Percentiles rank a stretch among this genome's conserved stretches.
These are phyloP conservation scores for Chondrostereum purpureum DNA, from an alignment of 1,284 basidiomycete species.

Conservation along the genomic window DNA sequence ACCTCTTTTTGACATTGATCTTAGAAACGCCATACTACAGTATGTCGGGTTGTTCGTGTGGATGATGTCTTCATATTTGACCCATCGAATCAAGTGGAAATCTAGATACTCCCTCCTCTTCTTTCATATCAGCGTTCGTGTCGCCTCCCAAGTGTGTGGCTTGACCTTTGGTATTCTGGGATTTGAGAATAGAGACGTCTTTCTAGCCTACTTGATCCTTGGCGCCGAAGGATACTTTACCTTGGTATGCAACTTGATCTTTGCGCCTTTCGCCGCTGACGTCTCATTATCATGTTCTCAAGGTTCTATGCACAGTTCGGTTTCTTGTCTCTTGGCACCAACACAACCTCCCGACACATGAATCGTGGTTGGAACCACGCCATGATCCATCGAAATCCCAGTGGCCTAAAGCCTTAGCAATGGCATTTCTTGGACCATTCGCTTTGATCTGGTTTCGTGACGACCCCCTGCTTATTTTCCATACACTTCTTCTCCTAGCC, in stretches of 20 bases:
- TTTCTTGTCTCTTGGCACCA: conserved; percentile 30
- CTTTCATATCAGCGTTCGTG: conserved; percentile 25
- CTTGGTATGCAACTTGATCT: too few species aligned
- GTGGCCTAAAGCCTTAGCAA: conserved; percentile 2
- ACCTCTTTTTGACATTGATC: background rate
- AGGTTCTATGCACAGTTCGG: conserved; percentile 22
- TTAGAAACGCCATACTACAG: background rate
- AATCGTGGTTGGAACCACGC: conserved; percentile 28
- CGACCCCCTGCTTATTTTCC: conserved; percentile 23
- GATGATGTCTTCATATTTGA: conserved; percentile 21
- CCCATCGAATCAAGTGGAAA: conserved; percentile 18
- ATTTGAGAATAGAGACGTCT: conserved; percentile 18
- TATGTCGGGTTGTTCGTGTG: conserved; percentile 22
- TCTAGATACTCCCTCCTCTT: conserved; percentile 25
- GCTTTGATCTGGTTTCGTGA: conserved; percentile 13
- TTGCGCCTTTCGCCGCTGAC: too few species aligned
- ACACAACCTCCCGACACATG: conserved; percentile 22
- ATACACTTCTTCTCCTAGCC: conserved; percentile 22
- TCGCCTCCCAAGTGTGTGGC: conserved; percentile 26
- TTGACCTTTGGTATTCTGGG: conserved; percentile 26
- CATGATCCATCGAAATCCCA: conserved; percentile 12
- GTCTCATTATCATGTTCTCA: too few species aligned
- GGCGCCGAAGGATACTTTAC: conserved; percentile 27
- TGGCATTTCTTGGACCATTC: conserved; percentile 17
- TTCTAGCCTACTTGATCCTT: conserved; percentile 26